Conservation (phyloP, 2,329 filamentous ascomycete species). For the Verticillium klebahnii region DNA sequence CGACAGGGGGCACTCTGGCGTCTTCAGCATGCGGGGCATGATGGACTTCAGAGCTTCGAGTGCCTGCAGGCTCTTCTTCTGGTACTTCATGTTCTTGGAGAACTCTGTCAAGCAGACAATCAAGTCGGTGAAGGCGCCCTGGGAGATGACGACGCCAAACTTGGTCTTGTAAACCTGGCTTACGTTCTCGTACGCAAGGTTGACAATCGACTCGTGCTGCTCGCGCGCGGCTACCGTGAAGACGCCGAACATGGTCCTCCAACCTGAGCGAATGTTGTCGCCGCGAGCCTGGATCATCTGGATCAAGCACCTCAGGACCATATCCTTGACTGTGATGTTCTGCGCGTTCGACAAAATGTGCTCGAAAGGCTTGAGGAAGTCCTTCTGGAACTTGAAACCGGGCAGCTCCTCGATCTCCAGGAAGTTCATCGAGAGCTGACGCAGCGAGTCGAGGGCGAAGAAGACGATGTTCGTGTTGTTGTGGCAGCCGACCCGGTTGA, state of each 20-base stretch:
- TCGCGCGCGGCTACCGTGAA: conserved; percentile 95
- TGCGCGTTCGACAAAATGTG: conserved; percentile 93
- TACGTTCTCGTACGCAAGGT: conserved; percentile 94
- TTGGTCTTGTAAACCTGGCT: conserved; percentile 92
- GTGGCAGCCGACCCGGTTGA: conserved; percentile 96
- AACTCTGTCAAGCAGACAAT: conserved; percentile 97
- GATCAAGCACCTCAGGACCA: conserved; percentile 91
- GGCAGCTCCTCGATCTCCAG: conserved; percentile 97
- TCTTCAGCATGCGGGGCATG: conserved; percentile 90
- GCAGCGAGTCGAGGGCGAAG: conserved; percentile 91
- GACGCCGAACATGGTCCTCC: conserved; percentile 99
- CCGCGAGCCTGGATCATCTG: conserved; percentile 99
- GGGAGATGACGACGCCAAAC: conserved; percentile 92
- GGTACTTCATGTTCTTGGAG: conserved; percentile 97
- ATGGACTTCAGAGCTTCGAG: conserved; percentile 93
- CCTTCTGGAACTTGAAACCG: conserved; percentile 99
- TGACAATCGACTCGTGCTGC: conserved; percentile 92
- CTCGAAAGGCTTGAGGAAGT: conserved; percentile 97
- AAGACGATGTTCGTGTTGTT: conserved; percentile 96
- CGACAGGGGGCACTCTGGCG: conserved; percentile 89
- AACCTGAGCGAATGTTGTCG: conserved; percentile 94
- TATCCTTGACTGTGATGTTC: conserved; percentile 91
- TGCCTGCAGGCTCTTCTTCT: conserved; percentile 95
- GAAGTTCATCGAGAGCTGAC: conserved; percentile 96
- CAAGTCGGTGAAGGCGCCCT: conserved; percentile 93